Percentiles rank a stretch among this genome's conserved stretches.
These are phyloP conservation scores for Cochlearia excelsa DNA, from an alignment of 345 rosid species.

Conservation along the genomic window DNA sequence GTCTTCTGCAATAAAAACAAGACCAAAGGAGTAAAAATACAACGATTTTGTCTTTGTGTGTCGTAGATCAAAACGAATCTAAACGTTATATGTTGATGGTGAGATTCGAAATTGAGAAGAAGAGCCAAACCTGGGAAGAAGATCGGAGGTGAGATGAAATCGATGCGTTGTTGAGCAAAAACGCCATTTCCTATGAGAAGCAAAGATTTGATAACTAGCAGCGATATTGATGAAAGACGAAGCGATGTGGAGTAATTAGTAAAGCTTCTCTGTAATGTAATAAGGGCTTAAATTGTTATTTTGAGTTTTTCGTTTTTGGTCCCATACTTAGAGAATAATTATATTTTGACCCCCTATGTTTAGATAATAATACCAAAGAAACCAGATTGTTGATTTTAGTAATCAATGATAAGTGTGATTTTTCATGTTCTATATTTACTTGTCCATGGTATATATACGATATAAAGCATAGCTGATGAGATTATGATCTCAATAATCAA, in stretches of 20 bases:
- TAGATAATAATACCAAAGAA: not conserved
- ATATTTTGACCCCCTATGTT: slow-evolving; percentile 14
- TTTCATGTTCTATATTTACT: too few species aligned
- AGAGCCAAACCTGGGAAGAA: slow-evolving; percentile 47
- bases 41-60: slow-evolving; percentile 14
- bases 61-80: slow-evolving; percentile 19
- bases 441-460: too few species aligned
- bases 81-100: slow-evolving; percentile 5
- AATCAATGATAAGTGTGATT: too few species aligned
- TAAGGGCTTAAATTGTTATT: slow-evolving; percentile 7
- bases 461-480: too few species aligned
- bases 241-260: not conserved
- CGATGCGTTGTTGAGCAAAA: slow-evolving; percentile 44
- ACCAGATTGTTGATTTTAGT: too few species aligned
- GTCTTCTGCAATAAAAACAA: slow-evolving; percentile 36
- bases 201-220: not conserved
- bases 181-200: slow-evolving; percentile 57
- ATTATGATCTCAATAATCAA: too few species aligned
- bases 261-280: not conserved
- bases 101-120: not conserved
- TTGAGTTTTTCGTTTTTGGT: not conserved
- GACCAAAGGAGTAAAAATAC: slow-evolving; percentile 1
- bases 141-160: slow-evolving; percentile 60
- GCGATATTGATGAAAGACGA: slow-evolving; percentile 12
- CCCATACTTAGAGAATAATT: not conserved